A percentile compares a stretch with the other conserved stretches of the same genome.
phyloP scores from a whole-genome alignment of 371 early-diverging fungal genomes.

The Mortierella sp. region DNA sequence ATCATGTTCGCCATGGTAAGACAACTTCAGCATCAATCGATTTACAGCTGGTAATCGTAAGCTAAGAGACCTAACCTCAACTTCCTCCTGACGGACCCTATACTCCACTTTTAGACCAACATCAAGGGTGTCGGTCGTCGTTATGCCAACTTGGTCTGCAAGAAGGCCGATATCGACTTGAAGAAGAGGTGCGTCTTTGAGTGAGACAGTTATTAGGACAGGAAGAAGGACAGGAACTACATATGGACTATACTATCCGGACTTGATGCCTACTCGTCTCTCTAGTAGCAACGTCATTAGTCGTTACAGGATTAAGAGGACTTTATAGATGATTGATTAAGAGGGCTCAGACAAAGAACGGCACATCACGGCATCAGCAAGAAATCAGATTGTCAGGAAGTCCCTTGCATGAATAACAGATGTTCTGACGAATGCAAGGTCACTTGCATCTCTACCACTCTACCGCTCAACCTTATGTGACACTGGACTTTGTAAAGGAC shows the following conservation, averaged over 20 bases:
- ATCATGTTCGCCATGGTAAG: slow-evolving; percentile 91
- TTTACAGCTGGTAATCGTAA: background rate
- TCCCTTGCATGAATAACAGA: too few species aligned
- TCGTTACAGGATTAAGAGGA: background rate
- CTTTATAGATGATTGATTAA: background rate
- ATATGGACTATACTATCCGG: background rate
- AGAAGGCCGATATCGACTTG: slow-evolving; percentile 98
- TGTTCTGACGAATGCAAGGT: background rate
- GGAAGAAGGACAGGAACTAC: background rate
- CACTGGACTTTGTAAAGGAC: background rate
- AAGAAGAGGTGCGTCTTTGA: slow-evolving; percentile 82
- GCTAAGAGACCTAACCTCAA: background rate
- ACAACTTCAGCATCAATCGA: background rate
- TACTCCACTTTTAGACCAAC: slow-evolving; percentile 68
- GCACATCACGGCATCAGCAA: slow-evolving; percentile 1
- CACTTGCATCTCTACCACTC: background rate
- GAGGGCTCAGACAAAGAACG: background rate
- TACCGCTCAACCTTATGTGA: background rate
- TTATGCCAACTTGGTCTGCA: slow-evolving; percentile 97
- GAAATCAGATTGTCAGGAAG: background rate
- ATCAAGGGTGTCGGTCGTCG: slow-evolving; percentile 99
- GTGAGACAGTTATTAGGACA: background rate
- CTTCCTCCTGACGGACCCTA: background rate
- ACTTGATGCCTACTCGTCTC: background rate
- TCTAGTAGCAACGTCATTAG: background rate